Percentiles rank a stretch among this genome's conserved stretches.
These are phyloP conservation scores for Lentinula boryana DNA, from an alignment of 768 basidiomycete species.

Conservation along the genomic window DNA sequence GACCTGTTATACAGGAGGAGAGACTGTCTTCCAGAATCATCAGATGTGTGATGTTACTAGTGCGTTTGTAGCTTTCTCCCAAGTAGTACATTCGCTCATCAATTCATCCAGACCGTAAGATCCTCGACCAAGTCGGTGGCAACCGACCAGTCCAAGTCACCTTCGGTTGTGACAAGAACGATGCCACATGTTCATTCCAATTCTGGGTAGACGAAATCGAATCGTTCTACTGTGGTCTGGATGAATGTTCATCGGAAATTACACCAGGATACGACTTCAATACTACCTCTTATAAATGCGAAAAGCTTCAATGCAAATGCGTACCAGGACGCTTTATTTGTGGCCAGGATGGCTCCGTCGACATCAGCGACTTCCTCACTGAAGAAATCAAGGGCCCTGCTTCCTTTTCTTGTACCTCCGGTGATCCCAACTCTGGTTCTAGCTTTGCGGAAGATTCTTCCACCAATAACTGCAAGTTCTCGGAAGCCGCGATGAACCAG, in stretches of 20 bases:
- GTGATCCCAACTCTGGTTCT: constrained; percentile 13
- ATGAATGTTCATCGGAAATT: constrained; percentile 52
- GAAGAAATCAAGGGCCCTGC: constrained; percentile 92
- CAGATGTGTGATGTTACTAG: constrained; percentile 99
- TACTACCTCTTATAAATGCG: constrained; percentile 71
- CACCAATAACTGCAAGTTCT: constrained; percentile 70
- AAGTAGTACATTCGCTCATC: background rate
- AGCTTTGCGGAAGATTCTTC: background rate
- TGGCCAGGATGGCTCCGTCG: constrained; percentile 90
- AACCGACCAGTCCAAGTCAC: constrained; percentile 93
- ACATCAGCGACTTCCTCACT: constrained; percentile 91
- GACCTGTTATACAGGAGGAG: constrained; percentile 92
- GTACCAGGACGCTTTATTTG: constrained; percentile 94
- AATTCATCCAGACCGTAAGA: constrained; percentile 73
- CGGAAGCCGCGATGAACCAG: constrained; percentile 95
- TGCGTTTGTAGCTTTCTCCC: constrained; percentile 31
- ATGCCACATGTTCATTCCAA: constrained; percentile 82
- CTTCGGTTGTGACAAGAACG: constrained; percentile 74
- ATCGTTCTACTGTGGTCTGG: constrained; percentile 91
- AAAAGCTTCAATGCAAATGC: constrained; percentile 84
- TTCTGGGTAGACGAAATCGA: constrained; percentile 97
- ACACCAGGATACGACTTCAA: constrained; percentile 58
- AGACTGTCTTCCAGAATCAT: constrained; percentile 91
- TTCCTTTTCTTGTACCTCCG: constrained; percentile 69
- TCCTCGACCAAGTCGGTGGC: constrained; percentile 85